phyloP scores from a whole-genome alignment of 2,329 filamentous ascomycete species.

The Cylindrodendrum hubeiense region DNA sequence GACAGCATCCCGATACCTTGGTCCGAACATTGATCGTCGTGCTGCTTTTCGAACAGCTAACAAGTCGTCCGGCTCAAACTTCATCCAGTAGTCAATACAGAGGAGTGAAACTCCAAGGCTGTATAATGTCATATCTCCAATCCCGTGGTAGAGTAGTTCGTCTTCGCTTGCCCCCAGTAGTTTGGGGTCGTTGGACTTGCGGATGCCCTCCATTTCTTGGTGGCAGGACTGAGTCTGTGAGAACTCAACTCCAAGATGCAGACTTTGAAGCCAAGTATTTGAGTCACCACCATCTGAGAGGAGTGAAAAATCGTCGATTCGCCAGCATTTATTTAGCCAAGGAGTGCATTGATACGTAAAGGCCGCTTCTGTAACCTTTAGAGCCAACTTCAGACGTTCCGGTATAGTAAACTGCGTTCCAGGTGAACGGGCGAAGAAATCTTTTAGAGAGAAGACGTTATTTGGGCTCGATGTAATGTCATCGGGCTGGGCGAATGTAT shows the following conservation, averaged over 20 bases:
- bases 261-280: neutral
- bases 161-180: neutral
- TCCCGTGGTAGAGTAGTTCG: neutral
- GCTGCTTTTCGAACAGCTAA: neutral
- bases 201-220: neutral
- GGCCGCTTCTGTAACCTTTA: neutral
- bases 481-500: neutral
- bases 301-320: neutral
- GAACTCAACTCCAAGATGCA: neutral
- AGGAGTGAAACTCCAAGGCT: neutral
- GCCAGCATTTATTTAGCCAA: neutral
- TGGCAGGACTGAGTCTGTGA: neutral
- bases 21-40: neutral
- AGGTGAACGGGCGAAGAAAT: neutral
- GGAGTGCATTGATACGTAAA: neutral
- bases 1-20: neutral
- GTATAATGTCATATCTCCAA: neutral
- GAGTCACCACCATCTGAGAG: neutral
- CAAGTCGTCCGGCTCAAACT: neutral
- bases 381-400: neutral
- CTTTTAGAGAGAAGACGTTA: no score
- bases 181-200: neutral
- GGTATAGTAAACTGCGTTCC: neutral
- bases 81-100: neutral
- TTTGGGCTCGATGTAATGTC: neutral